These are phyloP conservation scores for Diatrype stigma DNA, from an alignment of 2,329 filamentous ascomycete genomes.

Conservation along the genomic window DNA sequence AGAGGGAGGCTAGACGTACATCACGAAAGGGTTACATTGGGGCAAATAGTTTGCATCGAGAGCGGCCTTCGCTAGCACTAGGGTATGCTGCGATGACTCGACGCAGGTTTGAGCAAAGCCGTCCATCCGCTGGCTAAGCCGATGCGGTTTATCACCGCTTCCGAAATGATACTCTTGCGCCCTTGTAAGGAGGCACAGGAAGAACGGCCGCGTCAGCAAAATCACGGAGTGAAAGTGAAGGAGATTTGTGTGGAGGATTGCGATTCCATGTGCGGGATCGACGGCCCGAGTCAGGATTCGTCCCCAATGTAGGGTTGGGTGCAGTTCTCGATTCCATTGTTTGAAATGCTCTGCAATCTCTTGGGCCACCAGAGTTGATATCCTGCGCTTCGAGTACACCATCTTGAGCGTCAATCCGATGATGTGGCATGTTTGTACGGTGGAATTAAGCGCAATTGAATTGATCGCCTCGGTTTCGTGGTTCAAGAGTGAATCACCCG, in stretches of 20 bases:
- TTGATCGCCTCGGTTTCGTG: conserved; percentile 20
- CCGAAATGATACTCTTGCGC: conserved; percentile 28
- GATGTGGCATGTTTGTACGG: conserved; percentile 53
- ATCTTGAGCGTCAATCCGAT: conserved; percentile 55
- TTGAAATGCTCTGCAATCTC: conserved; percentile 52
- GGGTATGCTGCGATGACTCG: conserved; percentile 44
- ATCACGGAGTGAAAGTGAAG: conserved; percentile 60
- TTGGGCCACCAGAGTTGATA: conserved; percentile 53
- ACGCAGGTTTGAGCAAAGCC: conserved; percentile 49
- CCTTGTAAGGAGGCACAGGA: conserved; percentile 52
- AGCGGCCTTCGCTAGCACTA: conserved; percentile 43
- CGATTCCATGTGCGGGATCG: conserved; percentile 47
- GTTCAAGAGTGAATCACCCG: conserved; percentile 7
- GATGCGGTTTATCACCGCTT: conserved; percentile 23
- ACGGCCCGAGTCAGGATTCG: conserved; percentile 38
- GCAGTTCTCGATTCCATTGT: conserved; percentile 46
- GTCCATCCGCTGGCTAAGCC: conserved; percentile 33
- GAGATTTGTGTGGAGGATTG: conserved; percentile 59
- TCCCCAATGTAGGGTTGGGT: conserved; percentile 45
- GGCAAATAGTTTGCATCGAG: conserved; percentile 42
- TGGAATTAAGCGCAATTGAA: conserved; percentile 43
- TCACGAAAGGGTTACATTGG: conserved; percentile 50
- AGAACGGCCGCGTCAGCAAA: conserved; percentile 61
- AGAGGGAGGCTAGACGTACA: too few species aligned
- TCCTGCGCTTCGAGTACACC: conserved; percentile 56